Base-by-base conservation (phyloP, 805 yeast species). In the Candida boidinii region DNA sequence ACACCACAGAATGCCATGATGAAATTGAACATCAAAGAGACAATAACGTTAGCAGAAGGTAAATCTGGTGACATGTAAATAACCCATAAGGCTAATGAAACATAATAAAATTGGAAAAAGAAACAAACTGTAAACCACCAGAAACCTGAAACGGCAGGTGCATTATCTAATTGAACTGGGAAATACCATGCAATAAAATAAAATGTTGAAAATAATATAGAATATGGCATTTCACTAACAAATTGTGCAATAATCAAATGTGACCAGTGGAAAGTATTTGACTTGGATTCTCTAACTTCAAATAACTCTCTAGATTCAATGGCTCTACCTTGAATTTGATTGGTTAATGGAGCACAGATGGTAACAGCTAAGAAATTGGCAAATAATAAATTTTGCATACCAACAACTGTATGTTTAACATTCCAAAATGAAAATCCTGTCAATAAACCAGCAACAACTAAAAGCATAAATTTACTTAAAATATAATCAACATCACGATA, bases 201-300 rank as follows among this genome's bases (percentile, higher is more conserved):
- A 17, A 80, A 29, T 8, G 84, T 70, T 3, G 68, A 56, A 40
- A 61, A 58, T 13, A 67, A 41, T 23, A 70, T 43, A 35, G 68
- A 68, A 56, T 74, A 81, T 2, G 87, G 86, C 15, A 77, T 44
- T 50, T 81, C 90, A 38, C 64, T 65, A 14, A 73, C 26, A 39
- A 62, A 62, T 44, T 76, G 77, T 5, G 79, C 54, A 14, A 77
- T 31, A 30, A 78, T 47, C 54, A 81, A 53, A 26, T 69, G 54
- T 18, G 75, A 62, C 88, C 88, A 81, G 46, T 77, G 80, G 60
- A 75, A 81, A 26, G 83, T 81, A 48, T 79, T 79, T 4, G 84
- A 76, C 37, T 76, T 69, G 15, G 74, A 64, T 49, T 81, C 90
- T 47, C 90, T 67, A 11, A 72, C 82, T 53, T 80, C 88, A 47